Conservation (phyloP, 441 rosid species). For the Corymbia calophylla region DNA sequence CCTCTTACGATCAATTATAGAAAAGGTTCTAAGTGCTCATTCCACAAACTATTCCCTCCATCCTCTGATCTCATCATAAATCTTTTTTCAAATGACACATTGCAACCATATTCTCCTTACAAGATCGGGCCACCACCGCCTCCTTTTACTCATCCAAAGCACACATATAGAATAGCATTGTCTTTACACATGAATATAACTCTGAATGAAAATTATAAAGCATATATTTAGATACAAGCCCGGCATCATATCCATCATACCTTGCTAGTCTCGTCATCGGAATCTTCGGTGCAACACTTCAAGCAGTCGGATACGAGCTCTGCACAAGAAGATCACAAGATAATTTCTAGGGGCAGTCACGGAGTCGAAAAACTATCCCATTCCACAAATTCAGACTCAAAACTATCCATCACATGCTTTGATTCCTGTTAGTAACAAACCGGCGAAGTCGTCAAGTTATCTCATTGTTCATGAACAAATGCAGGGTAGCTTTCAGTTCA, state of each 20-base stretch:
- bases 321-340: slow-evolving; percentile 23
- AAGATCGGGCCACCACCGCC: not conserved
- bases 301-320: slow-evolving; percentile 89
- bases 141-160: not conserved
- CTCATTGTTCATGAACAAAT: not conserved
- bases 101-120: not conserved
- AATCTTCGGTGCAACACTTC: slow-evolving; percentile 92
- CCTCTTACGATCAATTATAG: not conserved
- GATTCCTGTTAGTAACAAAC: not conserved
- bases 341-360: not conserved
- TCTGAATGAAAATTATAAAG: not conserved
- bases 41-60: not conserved
- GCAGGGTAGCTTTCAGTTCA: not conserved
- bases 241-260: slow-evolving; percentile 15
- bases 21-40: not conserved
- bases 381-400: not conserved
- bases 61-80: not conserved
- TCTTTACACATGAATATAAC: not conserved
- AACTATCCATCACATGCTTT: not conserved
- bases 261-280: slow-evolving; percentile 84
- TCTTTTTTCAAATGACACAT: not conserved
- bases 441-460: not conserved
- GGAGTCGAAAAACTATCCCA: not conserved
- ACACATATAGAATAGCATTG: not conserved
- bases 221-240: not conserved